These are phyloP conservation scores for Ascochyta pisi DNA, from an alignment of 2,329 filamentous ascomycete genomes.

Conservation along the genomic window DNA sequence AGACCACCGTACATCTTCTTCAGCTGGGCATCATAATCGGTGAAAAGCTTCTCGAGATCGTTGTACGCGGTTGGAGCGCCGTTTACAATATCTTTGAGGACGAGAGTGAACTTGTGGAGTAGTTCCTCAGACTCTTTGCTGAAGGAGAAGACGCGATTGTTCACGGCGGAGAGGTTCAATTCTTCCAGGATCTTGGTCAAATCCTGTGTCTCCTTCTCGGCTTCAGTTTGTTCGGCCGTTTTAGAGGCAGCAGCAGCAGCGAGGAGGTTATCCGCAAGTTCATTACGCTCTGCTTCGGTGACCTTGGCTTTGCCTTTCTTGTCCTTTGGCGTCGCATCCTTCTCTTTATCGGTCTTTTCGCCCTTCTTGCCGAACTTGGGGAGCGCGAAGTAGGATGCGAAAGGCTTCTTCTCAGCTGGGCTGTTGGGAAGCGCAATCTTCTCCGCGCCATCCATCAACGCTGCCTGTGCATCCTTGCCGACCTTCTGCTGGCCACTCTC, in stretches of 20 bases:
- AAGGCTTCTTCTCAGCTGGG: conserved; percentile 52
- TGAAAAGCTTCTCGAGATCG: conserved; percentile 77
- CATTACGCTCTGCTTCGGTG: conserved; percentile 47
- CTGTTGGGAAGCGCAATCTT: conserved; percentile 60
- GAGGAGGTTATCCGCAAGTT: conserved; percentile 44
- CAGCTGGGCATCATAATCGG: conserved; percentile 67
- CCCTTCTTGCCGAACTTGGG: conserved; percentile 36
- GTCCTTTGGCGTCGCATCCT: conserved; percentile 31
- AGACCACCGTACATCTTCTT: conserved; percentile 71
- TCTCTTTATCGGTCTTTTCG: conserved; percentile 45
- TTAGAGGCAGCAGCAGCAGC: conserved; percentile 45
- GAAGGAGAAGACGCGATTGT: conserved; percentile 85
- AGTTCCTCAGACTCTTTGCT: conserved; percentile 85
- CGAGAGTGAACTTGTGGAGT: conserved; percentile 81
- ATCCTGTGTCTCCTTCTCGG: conserved; percentile 70
- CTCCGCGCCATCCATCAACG: conserved; percentile 55
- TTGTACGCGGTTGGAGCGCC: conserved; percentile 92
- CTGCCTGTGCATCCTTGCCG: conserved; percentile 55
- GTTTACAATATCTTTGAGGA: conserved; percentile 90
- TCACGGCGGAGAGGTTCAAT: conserved; percentile 80
- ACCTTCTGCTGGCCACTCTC: conserved; percentile 43
- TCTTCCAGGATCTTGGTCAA: conserved; percentile 80
- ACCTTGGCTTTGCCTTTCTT: conserved; percentile 39
- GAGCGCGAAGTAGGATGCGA: conserved; percentile 44
- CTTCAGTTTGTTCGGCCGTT: conserved; percentile 45